Base-by-base conservation (phyloP, 2,329 filamentous ascomycete species). In the Colletotrichum siamense region DNA sequence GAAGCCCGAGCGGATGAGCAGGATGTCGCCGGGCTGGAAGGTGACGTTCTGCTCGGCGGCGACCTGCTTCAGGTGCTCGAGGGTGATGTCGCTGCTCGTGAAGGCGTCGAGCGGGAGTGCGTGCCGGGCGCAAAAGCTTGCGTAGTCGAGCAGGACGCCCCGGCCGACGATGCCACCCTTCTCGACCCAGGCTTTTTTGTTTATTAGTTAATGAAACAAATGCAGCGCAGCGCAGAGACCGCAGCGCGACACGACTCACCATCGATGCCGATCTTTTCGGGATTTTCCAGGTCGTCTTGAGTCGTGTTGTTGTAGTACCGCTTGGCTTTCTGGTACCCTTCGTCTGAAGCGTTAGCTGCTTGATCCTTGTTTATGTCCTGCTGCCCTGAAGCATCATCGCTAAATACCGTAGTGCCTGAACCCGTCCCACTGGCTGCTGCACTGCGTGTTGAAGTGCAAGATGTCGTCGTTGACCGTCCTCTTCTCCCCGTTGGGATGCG, bases 71-170 rank as follows among this genome's bases (percentile, higher is more conserved):
- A 78, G 66, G 28, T 77, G 75, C 9, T 13, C 9, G 5, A 81
- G 79, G 52, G 81, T 81, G 81, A 94, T 92, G 34, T 87, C 85
- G 79, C 91, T 86, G 1, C 86, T 84, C 5, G 87, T 86, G 69
- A 91, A 88, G 2, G 91, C 87, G 77, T 90, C 85, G 77, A 89
- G 90, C 6, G 83, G 76, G 39, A 89, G 88, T n/a, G 87, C 86
- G 71, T 89, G 87, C 18, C 86, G 86, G 69, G 89, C 85, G 22
- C 89, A 87, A 77, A 89, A 92, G 28, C 84, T 77, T 7, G 85
- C 87, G 70, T 88, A 92, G 80, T 93, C 91, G 0, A 91, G 81
- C 0, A 91, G 82, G 1, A 91, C 84, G 22, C 88, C 89, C 0
- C 89, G 86, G 6, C 89, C 89, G 4, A 87, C 87, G 8, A 91